Conservation (phyloP, 108 stramenopile species). For the Nitzschia sp. region DNA sequence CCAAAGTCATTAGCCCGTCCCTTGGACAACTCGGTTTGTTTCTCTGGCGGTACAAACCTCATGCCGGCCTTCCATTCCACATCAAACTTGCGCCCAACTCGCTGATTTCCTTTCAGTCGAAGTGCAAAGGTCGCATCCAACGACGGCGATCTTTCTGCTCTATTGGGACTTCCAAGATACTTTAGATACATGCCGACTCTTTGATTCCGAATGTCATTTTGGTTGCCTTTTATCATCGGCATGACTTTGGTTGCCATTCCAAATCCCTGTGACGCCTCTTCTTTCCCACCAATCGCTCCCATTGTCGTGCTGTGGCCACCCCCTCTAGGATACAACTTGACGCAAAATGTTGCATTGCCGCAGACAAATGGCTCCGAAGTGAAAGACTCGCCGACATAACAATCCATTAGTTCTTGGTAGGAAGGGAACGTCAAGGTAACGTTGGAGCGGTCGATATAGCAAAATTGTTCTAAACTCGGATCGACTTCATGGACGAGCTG, state of each 20-base stretch:
- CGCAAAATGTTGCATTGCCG: constrained; percentile 22
- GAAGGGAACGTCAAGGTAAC: constrained; percentile 30
- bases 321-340: constrained; percentile 48
- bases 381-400: constrained; percentile 25
- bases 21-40: constrained; percentile 10
- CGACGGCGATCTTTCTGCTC: not conserved
- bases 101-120: constrained; percentile 47
- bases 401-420: constrained; percentile 23
- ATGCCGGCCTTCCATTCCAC: constrained; percentile 58
- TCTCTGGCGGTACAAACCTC: constrained; percentile 36
- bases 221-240: constrained; percentile 14
- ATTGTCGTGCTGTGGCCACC: constrained; percentile 17
- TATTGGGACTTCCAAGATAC: constrained; percentile 13
- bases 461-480: not conserved
- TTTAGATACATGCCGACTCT: constrained; percentile 46
- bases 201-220: constrained; percentile 18
- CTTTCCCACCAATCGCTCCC: not conserved
- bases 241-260: constrained; percentile 28
- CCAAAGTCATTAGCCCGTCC: constrained; percentile 51
- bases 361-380: constrained; percentile 20
- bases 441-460: constrained; percentile 10
- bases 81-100: constrained; percentile 29
- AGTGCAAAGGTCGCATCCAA: constrained; percentile 49
- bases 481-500: not conserved
- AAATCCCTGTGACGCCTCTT: constrained; percentile 5